A percentile compares a stretch with the other conserved stretches of the same genome.
These are phyloP conservation scores for Xylaria digitata DNA, from an alignment of 2,329 filamentous ascomycete genomes.

Conservation along the genomic window DNA sequence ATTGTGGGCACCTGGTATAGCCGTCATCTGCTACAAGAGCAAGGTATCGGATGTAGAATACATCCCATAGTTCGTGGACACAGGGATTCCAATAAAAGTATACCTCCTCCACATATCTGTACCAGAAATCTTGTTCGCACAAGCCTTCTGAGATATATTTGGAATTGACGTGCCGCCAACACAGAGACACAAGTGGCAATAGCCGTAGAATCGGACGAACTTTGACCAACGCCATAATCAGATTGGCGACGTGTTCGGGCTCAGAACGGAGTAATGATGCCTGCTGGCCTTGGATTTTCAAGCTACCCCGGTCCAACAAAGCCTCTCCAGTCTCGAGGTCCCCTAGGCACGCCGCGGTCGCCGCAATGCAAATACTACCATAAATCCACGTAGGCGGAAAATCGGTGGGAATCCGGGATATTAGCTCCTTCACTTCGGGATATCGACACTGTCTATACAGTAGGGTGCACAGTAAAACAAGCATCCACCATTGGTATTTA, in stretches of 20 bases:
- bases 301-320: not conserved
- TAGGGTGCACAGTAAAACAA: not conserved
- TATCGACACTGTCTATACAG: conserved; percentile 6
- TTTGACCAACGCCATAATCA: not conserved
- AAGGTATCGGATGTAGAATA: conserved; percentile 14
- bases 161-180: not conserved
- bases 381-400: not conserved
- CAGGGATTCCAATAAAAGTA: not conserved
- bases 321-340: not conserved
- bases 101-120: not conserved
- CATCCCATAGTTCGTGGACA: not conserved
- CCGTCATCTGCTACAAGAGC: not conserved
- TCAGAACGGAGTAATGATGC: conserved; percentile 1
- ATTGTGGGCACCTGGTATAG: too few species aligned
- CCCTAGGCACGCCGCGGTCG: not conserved
- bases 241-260: not conserved
- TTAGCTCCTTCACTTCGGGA: conserved; percentile 4
- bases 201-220: conserved; percentile 4
- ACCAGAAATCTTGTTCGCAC: not conserved
- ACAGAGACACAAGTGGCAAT: not conserved
- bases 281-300: conserved; percentile 1
- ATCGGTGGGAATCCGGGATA: not conserved
- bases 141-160: not conserved
- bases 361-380: not conserved
- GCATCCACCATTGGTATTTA: not conserved